A percentile compares a stretch with the other conserved stretches of the same genome.
These are phyloP conservation scores for Microdochium bolleyi DNA, from an alignment of 2,329 filamentous ascomycete species.

Conservation along the genomic window DNA sequence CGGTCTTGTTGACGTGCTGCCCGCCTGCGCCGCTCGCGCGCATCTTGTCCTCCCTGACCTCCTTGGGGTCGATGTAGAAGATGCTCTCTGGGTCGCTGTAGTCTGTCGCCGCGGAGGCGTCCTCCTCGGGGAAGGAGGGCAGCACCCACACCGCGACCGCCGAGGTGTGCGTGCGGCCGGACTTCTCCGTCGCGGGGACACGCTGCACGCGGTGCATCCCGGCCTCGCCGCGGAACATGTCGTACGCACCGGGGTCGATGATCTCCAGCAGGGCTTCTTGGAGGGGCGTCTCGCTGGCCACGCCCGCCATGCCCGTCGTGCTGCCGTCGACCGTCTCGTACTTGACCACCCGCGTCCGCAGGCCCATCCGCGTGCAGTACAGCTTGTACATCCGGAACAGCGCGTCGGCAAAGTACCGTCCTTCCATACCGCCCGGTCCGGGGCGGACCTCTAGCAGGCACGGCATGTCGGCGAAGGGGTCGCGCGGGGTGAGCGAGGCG, in stretches of 20 bases:
- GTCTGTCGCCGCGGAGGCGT: slow-evolving; percentile 31
- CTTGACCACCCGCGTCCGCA: slow-evolving; percentile 64
- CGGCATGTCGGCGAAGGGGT: slow-evolving; percentile 83
- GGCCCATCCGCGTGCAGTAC: slow-evolving; percentile 63
- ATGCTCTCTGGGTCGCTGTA: slow-evolving; percentile 81
- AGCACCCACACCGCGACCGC: slow-evolving; percentile 89
- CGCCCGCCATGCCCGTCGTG: slow-evolving; percentile 37
- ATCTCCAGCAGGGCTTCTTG: slow-evolving; percentile 86
- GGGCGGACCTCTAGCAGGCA: slow-evolving; percentile 90
- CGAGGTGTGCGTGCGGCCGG: slow-evolving; percentile 87
- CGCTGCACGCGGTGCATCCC: slow-evolving; percentile 95
- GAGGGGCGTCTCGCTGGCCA: slow-evolving; percentile 58
- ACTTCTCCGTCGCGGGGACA: slow-evolving; percentile 83
- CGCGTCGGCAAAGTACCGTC: slow-evolving; percentile 80
- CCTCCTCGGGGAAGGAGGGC: slow-evolving; percentile 63
- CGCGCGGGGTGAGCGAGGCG: slow-evolving; percentile 71
- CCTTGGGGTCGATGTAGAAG: slow-evolving; percentile 79
- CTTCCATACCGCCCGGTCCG: slow-evolving; percentile 86
- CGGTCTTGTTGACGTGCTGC: slow-evolving; percentile 97
- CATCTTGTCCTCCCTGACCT: slow-evolving; percentile 85
- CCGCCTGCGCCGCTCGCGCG: slow-evolving; percentile 85
- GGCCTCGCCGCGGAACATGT: slow-evolving; percentile 74
- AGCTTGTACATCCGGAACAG: slow-evolving; percentile 83
- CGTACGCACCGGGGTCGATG: slow-evolving; percentile 69
- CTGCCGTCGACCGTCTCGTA: slow-evolving; percentile 66